Evolutionary conservation across 2,329 filamentous ascomycete species (phyloP), one percentile per base, ranked within the genome.

Genomic region (Coniochaeta sp.): DNA sequence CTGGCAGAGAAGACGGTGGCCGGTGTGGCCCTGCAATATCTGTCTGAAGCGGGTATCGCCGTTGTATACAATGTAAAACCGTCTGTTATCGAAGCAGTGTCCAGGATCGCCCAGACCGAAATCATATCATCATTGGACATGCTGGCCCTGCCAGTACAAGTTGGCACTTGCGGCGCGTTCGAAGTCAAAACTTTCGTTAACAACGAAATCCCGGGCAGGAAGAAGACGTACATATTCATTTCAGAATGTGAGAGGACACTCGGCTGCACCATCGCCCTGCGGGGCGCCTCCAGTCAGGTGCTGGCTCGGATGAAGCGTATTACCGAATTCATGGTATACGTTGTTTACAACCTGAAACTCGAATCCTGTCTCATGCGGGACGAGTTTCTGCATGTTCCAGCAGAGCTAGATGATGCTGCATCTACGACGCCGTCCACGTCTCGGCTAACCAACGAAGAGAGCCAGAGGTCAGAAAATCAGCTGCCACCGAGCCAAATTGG

Each of bases 321-420:
- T 65, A 95, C 93, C 12, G 95, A 99, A 71, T 98, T 99, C 70
- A 97, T 99, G 93, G 89, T 96, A 40, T 99, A 98, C 67, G 96
- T 99, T 22, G 93, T 98, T 14, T 99, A 99, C 75, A 99, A 97
- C 68, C 80, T 99, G 58, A 96, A 96, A 70, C 81, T 99, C 16
- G 95, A 99, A 74, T 96, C 95, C 1, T 96, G 90, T 66, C 79
- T 99, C 54, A 90, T 99, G 83, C 85, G 91, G 58, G 95, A 99
- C 71, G 93, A 96, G 68, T 96, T 91, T 66, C 89, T 96, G 17
- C 85, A 93, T 63, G 88, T 96, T 24, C 92, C 92, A 1, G 81
- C 84, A 1, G 82, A 82, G 30, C 77, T 81, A 9, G 70, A 78
- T 67, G 34, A 34, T 28, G 28, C 17, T 14, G 80, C 68, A 42